These are phyloP conservation scores for Pythium phragmitis DNA, from an alignment of 352 stramenopile species.

Conservation along the genomic window DNA sequence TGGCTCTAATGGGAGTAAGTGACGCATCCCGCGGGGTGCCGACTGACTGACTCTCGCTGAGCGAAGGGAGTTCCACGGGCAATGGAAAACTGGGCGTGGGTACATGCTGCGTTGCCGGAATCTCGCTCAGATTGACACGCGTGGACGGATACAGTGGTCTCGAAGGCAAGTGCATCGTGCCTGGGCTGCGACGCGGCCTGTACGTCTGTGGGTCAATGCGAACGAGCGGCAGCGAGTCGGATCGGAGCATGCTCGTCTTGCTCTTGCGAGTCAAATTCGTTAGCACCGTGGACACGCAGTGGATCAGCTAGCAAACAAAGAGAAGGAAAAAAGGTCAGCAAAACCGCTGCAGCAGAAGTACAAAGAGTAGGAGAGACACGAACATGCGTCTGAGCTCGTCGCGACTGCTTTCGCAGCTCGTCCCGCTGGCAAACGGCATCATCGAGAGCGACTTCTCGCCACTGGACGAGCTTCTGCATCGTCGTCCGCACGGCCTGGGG, in stretches of 20 bases:
- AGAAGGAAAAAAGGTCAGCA: not conserved
- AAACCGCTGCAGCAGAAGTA: not conserved
- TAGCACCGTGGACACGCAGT: constrained; percentile 50
- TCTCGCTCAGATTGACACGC: constrained; percentile 48
- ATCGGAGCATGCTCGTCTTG: constrained; percentile 21
- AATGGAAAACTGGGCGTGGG: constrained; percentile 41
- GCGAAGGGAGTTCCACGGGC: not conserved
- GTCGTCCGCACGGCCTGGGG: constrained; percentile 25
- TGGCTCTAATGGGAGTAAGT: not conserved
- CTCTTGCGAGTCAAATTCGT: constrained; percentile 42
- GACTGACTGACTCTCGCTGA: not conserved
- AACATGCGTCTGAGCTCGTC: constrained; percentile 44
- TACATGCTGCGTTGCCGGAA: constrained; percentile 60
- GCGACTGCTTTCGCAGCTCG: constrained; percentile 30
- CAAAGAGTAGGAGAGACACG: not conserved
- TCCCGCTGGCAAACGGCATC: constrained; percentile 29
- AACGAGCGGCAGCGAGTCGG: constrained; percentile 18
- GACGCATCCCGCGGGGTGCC: not conserved
- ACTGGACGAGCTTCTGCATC: constrained; percentile 51
- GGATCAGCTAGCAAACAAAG: constrained; percentile 39
- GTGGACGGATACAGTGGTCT: constrained; percentile 43
- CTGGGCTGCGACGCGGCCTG: constrained; percentile 28
- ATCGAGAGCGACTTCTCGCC: constrained; percentile 34
- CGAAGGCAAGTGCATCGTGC: constrained; percentile 22
- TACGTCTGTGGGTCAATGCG: constrained; percentile 6